phyloP scores from a whole-genome alignment of 805 yeast species.

The Ogataea chonburiensis region DNA sequence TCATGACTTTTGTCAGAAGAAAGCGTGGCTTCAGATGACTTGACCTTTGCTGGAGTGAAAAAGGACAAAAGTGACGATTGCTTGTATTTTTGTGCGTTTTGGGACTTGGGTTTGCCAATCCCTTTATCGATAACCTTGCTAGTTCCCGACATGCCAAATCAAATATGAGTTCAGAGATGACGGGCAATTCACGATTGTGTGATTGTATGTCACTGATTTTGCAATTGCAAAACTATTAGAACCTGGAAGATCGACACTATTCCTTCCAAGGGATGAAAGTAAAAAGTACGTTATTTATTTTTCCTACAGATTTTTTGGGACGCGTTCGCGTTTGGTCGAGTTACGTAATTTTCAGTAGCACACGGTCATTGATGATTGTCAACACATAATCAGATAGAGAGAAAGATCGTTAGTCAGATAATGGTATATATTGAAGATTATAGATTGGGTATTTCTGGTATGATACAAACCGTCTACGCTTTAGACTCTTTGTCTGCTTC shows the following conservation, averaged over 20 bases:
- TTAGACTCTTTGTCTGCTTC: slow-evolving; percentile 23
- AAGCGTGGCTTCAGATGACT: background rate
- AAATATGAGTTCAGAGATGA: too few relatives aligned
- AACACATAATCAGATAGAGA: too few relatives aligned
- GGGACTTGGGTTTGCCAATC: background rate
- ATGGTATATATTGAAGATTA: too few relatives aligned
- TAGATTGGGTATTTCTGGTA: too few relatives aligned
- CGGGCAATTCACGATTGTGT: too few relatives aligned
- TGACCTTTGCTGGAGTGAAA: slow-evolving; percentile 17
- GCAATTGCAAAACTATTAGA: too few relatives aligned
- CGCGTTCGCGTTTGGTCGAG: slow-evolving; percentile 5
- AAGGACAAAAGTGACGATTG: slow-evolving; percentile 35
- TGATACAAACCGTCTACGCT: background rate
- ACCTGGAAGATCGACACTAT: background rate
- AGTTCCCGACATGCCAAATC: background rate
- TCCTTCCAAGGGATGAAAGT: background rate
- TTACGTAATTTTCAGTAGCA: too few relatives aligned
- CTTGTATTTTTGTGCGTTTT: slow-evolving; percentile 19
- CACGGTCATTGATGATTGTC: too few relatives aligned
- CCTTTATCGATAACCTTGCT: background rate
- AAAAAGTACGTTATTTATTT: background rate
- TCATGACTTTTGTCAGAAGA: background rate
- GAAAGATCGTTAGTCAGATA: too few relatives aligned
- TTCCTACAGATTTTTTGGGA: background rate
- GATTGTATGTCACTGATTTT: too few relatives aligned